phyloP scores from a whole-genome alignment of 805 yeast genomes.

The Starmera amethionina region DNA sequence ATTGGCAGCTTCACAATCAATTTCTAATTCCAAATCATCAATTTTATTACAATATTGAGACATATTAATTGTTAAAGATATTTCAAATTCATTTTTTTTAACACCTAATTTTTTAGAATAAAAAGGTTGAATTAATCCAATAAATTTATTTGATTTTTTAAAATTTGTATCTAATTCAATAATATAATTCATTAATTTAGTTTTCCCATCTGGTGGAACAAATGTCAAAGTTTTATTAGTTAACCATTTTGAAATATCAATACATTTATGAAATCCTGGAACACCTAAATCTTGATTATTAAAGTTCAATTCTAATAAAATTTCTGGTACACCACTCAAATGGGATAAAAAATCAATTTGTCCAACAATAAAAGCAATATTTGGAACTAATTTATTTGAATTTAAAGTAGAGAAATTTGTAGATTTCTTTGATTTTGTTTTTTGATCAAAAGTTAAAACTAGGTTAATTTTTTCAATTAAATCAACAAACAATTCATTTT shows the following conservation, averaged over 20 bases:
- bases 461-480: slow-evolving; percentile 56
- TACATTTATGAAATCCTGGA: slow-evolving; percentile 66
- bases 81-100: slow-evolving; percentile 29
- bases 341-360: slow-evolving; percentile 51
- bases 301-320: slow-evolving; percentile 44
- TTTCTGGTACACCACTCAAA: slow-evolving; percentile 69
- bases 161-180: slow-evolving; percentile 34
- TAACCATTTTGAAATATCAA: slow-evolving; percentile 45
- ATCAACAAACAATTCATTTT: slow-evolving; percentile 84
- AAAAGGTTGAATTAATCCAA: slow-evolving; percentile 21
- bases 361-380: slow-evolving; percentile 53
- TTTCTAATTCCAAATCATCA: slow-evolving; percentile 35
- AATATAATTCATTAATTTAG: slow-evolving; percentile 49
- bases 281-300: slow-evolving; percentile 38
- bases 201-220: slow-evolving; percentile 83
- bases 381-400: slow-evolving; percentile 25
- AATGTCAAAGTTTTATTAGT: slow-evolving; percentile 45
- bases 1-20: slow-evolving; percentile 21
- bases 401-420: slow-evolving; percentile 12
- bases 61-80: slow-evolving; percentile 22
- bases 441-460: slow-evolving; percentile 30
- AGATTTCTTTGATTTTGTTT: background rate
- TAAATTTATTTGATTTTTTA: slow-evolving; percentile 7
- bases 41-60: slow-evolving; percentile 35
- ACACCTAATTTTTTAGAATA: slow-evolving; percentile 24